Evolutionary conservation across 192 early-diverging fungal species (phyloP), one percentile per base, ranked within the genome.

Genomic region (Podila epigama): DNA sequence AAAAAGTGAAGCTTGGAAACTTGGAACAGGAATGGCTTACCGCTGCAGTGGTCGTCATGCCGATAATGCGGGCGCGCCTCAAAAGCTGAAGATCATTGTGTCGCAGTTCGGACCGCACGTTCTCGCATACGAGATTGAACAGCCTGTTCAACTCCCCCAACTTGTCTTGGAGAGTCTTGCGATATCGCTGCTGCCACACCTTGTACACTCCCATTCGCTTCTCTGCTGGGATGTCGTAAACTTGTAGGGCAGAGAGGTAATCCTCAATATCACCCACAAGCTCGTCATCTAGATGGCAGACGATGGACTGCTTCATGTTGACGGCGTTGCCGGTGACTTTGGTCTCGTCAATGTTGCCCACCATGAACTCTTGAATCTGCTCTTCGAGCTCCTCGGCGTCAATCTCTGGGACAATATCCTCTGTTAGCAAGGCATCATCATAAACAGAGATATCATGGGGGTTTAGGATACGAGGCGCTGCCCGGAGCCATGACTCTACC

Each of bases 11-110:
- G 12, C 2, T 15, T 1, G 20, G 32, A 15, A 25, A 28, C 4
- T 32, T 33, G 11, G 13, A 36, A 42, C 34, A 34, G 2, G 3
- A 32, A n/a, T 44, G 8, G 65, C 81, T 78, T 69, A 87, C 87
- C 2, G 87, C 87, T 10, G 82, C 87, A 22, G 87, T 86, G 25
- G 82, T 88, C 2, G 87, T 88, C 85, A 88, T 81, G 5, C 87
- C 87, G 35, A 88, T 79, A n/a, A 88, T 62, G 20, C 84, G 59
- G 29, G 77, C 77, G 0, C 10, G 16, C 12, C 58, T 55, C 15
- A 83, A 60, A 42, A 80, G 60, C 6, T 34, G 3, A 5, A 54
- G 35, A 64, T 83, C 81, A 42, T 68, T 70, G 18, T 33, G 11
- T 28, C 72, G 71, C 25, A 59, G 27, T 32, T 79, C 40, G 0